A percentile compares a stretch with the other conserved stretches of the same genome.
Evolutionary conservation across 345 rosid species (phyloP).

Genomic region (Orychophragmus violaceus): DNA sequence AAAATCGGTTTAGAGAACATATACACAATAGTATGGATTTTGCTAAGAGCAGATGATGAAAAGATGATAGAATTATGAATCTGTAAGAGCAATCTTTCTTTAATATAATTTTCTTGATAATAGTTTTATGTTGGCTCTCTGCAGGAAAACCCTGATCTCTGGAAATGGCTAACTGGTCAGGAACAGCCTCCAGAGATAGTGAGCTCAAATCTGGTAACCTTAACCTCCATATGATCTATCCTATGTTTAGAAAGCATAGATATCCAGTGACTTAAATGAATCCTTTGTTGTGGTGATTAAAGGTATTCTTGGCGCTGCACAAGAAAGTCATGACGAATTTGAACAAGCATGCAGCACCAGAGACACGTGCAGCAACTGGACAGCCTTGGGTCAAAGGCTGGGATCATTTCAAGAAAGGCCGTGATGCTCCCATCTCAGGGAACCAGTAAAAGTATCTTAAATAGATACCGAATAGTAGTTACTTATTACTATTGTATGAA

Average conservation of each 20-base stretch:
- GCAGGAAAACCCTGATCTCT: conserved; percentile 94
- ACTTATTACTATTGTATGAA: too few species aligned
- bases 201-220: conserved; percentile 58
- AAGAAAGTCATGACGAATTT: conserved; percentile 48
- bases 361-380: conserved; percentile 35
- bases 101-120: not conserved
- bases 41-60: not conserved
- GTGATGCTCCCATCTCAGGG: conserved; percentile 31
- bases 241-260: not conserved
- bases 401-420: conserved; percentile 38
- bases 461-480: too few species aligned
- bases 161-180: conserved; percentile 91
- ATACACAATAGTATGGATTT: not conserved
- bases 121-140: not conserved
- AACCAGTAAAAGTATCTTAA: conserved; percentile 34
- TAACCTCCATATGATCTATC: not conserved
- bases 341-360: conserved; percentile 33
- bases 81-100: not conserved
- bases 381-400: conserved; percentile 36
- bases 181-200: conserved; percentile 86
- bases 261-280: not conserved
- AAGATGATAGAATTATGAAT: not conserved
- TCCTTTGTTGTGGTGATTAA: conserved; percentile 3
- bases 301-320: conserved; percentile 76
- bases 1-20: not conserved